phyloP scores from a whole-genome alignment of 164 flowering plant species.

The Berberis vulgaris region DNA sequence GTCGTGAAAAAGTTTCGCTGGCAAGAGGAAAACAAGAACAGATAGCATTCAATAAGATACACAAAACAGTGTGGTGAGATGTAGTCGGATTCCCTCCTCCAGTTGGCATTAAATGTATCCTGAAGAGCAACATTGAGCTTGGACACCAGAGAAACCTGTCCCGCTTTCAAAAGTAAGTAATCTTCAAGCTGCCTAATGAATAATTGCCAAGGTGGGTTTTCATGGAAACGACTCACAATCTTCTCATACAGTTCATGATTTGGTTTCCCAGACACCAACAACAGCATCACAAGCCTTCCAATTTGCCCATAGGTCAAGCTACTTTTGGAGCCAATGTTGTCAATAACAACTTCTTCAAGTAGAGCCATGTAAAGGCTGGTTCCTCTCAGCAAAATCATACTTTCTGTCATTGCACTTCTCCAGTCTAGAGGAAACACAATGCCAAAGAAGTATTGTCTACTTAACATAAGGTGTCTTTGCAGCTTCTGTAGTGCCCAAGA shows the following conservation, averaged over 20 bases:
- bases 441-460: conserved; percentile 19
- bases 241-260: conserved; percentile 18
- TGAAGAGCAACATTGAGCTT: conserved; percentile 26
- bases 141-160: conserved; percentile 5
- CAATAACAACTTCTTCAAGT: conserved; percentile 24
- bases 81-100: conserved; percentile 30
- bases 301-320: conserved; percentile 38
- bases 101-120: conserved; percentile 28
- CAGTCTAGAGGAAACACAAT: conserved; percentile 34
- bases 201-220: conserved; percentile 28
- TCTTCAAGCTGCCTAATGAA: conserved; percentile 21
- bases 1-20: conserved; percentile 27
- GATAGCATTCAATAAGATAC: conserved; percentile 51
- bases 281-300: conserved; percentile 33
- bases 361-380: conserved; percentile 23
- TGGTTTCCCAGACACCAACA: conserved; percentile 33
- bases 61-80: conserved; percentile 53
- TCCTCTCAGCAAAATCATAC: conserved; percentile 33
- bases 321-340: conserved; percentile 10
- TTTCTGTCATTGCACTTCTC: conserved; percentile 17
- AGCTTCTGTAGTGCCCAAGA: conserved; percentile 21
- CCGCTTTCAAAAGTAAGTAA: conserved; percentile 6
- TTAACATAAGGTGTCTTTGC: conserved; percentile 12
- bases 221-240: conserved; percentile 14
- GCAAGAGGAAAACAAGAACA: conserved; percentile 27